Evolutionary conservation across 192 early-diverging fungal species (phyloP), one percentile per base, ranked within the genome.

Genomic region (Entomortierella beljakovae): DNA sequence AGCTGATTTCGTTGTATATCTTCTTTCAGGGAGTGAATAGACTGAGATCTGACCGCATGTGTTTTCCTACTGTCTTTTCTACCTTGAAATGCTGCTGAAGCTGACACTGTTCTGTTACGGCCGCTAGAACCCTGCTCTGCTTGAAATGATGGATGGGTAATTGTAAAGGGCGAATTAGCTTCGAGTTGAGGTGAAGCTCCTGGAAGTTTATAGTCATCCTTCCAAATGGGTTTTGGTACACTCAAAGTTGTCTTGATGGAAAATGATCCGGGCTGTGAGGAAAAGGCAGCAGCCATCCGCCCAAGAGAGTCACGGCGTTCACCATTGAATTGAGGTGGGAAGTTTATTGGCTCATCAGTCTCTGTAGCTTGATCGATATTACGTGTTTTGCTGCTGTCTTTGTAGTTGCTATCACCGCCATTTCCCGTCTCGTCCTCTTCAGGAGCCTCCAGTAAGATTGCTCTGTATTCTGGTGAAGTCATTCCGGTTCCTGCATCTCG

Each of bases 221-320:
- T 46, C 9, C 29, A 20, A 15, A 16, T 1, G 13, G 31, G 28
- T 31, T n/a, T 32, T 1, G 46, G 28, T 49, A 32, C 10, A 3
- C 46, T 32, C 31, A 34, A 16, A 35, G 62, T n/a, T 20, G 33
- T 77, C 54, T 61, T 40, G 23, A 77, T 77, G 6, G 66, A 57
- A 16, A 77, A 77, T 6, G 74, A 56, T 26, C 74, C 74, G 1
- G 74, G 65, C 55, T 77, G 74, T 18, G 74, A 62, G 2, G 56
- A 52, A 43, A 77, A 77, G 0, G 74, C 66, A 16, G 74, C 66
- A 10, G 74, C 74, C 66, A 77, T 77, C 1, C 74, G 74, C 31
- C 74, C 65, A 2, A 63, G 23, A 23, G 74, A 69, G 35, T 50
- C 52, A 2, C 74, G 59, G 23, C 66, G 15, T 29, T 3, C 61